Percentiles rank a stretch among this genome's conserved stretches.
Conservation (phyloP, 257 asterid genomes). For the Solanum peruvianum region DNA sequence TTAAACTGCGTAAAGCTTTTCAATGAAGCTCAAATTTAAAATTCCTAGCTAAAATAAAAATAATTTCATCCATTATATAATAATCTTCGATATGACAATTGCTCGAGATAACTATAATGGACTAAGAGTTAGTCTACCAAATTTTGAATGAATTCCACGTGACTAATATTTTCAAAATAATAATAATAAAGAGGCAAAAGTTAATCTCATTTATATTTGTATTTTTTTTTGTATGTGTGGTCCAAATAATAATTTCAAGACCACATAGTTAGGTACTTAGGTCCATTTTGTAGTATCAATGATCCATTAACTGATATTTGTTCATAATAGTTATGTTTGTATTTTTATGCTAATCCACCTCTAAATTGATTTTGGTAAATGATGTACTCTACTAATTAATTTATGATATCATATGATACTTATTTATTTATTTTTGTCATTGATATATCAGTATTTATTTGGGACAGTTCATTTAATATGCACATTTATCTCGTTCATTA, state of each 20-base stretch:
- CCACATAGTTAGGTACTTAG: neutral
- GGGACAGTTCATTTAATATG: neutral
- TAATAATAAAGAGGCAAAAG: neutral
- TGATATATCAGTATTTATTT: neutral
- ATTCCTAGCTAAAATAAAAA: too few species aligned
- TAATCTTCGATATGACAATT: too few species aligned
- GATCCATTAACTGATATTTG: neutral
- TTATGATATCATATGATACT: too few species aligned
- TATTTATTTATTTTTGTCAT: too few species aligned
- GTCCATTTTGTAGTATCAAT: neutral
- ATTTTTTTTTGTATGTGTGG: neutral
- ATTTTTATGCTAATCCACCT: too few species aligned
- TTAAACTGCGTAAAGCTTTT: too few species aligned
- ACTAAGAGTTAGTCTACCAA: neutral
- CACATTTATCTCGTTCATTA: too few species aligned
- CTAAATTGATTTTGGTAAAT: too few species aligned
- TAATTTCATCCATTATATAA: too few species aligned
- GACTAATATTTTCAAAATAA: neutral
- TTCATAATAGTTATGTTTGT: neutral
- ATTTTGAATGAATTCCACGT: neutral
- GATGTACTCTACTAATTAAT: too few species aligned
- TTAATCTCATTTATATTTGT: too few species aligned
- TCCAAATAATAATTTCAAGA: neutral
- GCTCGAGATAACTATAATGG: neutral
- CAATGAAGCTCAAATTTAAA: rapidly evolving